A percentile compares a stretch with the other conserved stretches of the same genome.
Evolutionary conservation across 2,329 filamentous ascomycete genomes (phyloP).

Genomic region (Neofusicoccum sp.): DNA sequence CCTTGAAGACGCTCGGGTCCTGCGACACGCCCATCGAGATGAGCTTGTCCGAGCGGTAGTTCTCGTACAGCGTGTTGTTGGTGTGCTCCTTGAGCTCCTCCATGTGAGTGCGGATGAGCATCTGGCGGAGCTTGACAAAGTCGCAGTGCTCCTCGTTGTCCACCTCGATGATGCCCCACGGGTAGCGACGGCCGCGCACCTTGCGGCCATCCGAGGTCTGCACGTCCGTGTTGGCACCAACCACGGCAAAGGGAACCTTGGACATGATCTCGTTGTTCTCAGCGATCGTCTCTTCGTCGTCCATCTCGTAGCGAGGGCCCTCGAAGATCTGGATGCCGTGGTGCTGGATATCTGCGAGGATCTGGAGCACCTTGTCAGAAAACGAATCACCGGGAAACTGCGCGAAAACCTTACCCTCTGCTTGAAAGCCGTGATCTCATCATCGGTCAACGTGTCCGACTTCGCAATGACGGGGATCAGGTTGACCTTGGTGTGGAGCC

Average conservation of each 20-base stretch:
- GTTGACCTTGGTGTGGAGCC: conserved; percentile 99
- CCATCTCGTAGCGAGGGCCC: conserved; percentile 95
- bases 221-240: conserved; percentile 94
- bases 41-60: conserved; percentile 99
- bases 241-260: conserved; percentile 97
- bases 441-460: conserved; percentile 94
- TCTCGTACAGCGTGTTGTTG: conserved; percentile 98
- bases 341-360: conserved; percentile 92
- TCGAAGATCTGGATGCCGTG: conserved; percentile 99
- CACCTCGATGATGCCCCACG: conserved; percentile 98
- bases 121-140: conserved; percentile 99
- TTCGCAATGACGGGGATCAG: conserved; percentile 99
- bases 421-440: conserved; percentile 94
- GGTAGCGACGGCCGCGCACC: conserved; percentile 92
- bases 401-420: conserved; percentile 70
- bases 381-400: neutral
- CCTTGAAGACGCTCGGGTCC: conserved; percentile 99
- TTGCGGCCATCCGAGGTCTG: conserved; percentile 87
- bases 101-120: conserved; percentile 99
- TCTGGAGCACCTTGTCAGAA: conserved; percentile 56
- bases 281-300: conserved; percentile 98
- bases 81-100: conserved; percentile 99
- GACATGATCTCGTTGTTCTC: conserved; percentile 99
- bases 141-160: conserved; percentile 99
- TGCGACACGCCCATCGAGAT: conserved; percentile 97